A percentile compares a stretch with the other conserved stretches of the same genome.
These are phyloP conservation scores for Lathyrus aphaca DNA, from an alignment of 306 rosid genomes.

Conservation along the genomic window DNA sequence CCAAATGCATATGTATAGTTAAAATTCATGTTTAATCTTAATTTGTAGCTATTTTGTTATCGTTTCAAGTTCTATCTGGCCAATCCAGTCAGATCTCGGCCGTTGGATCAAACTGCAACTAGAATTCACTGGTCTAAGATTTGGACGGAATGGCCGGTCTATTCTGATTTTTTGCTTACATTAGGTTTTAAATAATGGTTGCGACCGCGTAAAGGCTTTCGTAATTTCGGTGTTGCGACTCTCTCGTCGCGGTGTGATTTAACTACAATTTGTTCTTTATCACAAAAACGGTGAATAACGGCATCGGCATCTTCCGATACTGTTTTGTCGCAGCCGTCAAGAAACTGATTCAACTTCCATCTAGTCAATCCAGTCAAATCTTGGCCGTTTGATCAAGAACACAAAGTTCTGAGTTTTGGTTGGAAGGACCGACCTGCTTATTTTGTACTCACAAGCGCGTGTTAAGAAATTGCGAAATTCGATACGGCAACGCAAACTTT, in stretches of 20 bases:
- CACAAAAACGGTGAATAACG: no score
- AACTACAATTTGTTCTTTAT: no score
- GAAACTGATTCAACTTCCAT: no score
- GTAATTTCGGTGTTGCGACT: no score
- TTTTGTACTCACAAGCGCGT: neutral
- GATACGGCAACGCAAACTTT: conserved; percentile 8
- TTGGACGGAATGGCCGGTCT: neutral
- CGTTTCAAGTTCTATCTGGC: neutral
- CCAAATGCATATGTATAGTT: neutral
- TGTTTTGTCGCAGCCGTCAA: no score
- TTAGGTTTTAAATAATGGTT: no score
- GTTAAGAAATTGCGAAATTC: neutral
- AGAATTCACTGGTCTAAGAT: neutral
- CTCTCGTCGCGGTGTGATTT: no score
- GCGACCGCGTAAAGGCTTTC: no score
- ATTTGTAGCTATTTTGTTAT: neutral
- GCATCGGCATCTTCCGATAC: no score
- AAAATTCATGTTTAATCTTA: neutral
- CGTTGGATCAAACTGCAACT: no score
- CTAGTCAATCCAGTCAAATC: neutral
- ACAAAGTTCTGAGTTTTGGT: neutral
- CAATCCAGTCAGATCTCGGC: neutral
- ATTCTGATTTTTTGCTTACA: neutral
- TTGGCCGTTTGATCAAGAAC: neutral
- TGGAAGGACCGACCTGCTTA: neutral